Evolutionary conservation across 306 rosid genomes (phyloP), one percentile per base, ranked within the genome.

Genomic region (Biancaea sappan): DNA sequence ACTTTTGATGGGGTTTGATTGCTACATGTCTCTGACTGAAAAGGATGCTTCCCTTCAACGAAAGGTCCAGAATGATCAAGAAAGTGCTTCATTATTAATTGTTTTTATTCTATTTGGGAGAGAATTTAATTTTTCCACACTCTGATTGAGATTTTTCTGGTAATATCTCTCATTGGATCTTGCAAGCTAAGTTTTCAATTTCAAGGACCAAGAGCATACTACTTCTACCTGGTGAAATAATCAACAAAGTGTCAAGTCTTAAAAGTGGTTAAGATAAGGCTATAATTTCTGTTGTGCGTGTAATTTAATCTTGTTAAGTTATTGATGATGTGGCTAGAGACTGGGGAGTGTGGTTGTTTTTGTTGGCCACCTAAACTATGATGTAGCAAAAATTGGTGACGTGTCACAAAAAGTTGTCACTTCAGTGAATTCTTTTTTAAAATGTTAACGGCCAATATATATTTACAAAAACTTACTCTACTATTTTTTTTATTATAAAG

Each of bases 11-110:
- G 78, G n/a, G 50, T 54, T 72, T 19, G 57, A 69, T 79, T 67
- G 71, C 50, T 21, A 3, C 15, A 24, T 65, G 59, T 57, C 15
- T 54, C 66, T 38, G 1, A 31, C 3, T 14, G 50, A 28, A 74
- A 67, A 59, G 14, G 66, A 80, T 74, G 79, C 80, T 80, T 73
- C 63, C 28, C 76, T 28, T 66, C 75, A 10, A 72, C 44, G 57
- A 73, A 79, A 77, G 65, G 13, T 8, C 18, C 12, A 48, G 25
- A 25, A n/a, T 34, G 21, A 32, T 34, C 35, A 56, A 26, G 24
- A 8, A 63, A 22, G 8, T 50, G 66, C 58, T 12, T 13, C 13
- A n/a, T n/a, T n/a, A n/a, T 65, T 18, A 0, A 31, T n/a, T 8
- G n/a, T 24, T 28, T 50, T 35, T 19, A 6, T 56, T 21, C 12